These are phyloP conservation scores for Populus deltoides DNA, from an alignment of 345 rosid species.

Conservation along the genomic window DNA sequence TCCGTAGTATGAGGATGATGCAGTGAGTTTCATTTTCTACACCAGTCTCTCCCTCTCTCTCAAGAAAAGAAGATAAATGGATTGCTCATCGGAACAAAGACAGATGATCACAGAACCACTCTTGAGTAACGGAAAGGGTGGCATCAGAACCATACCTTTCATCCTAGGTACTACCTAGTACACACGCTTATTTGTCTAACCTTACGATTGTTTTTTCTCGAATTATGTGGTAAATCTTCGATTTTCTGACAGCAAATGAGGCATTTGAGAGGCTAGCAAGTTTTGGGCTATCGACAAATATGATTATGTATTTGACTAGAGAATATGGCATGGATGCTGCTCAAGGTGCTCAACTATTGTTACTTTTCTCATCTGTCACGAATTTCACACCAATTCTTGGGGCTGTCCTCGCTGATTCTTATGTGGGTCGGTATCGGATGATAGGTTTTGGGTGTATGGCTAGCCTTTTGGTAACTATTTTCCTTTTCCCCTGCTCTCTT, in stretches of 20 bases:
- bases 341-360: constrained; percentile 40
- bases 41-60: no score
- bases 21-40: background rate
- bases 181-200: no score
- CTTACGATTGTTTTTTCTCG: no score
- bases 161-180: constrained; percentile 43
- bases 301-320: constrained; percentile 55
- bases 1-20: background rate
- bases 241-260: constrained; percentile 39
- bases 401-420: constrained; percentile 68
- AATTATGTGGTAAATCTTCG: no score
- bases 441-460: constrained; percentile 48
- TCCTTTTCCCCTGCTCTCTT: no score
- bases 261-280: constrained; percentile 64
- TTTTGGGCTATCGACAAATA: constrained; percentile 46
- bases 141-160: constrained; percentile 44
- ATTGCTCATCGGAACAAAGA: no score
- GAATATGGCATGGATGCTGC: constrained; percentile 52
- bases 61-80: no score
- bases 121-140: constrained; percentile 30
- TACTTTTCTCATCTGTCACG: constrained; percentile 56
- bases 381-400: constrained; percentile 52
- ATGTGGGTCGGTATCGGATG: constrained; percentile 48
- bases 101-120: constrained; percentile 32
- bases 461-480: constrained; percentile 42